Conservation (phyloP, 169 alveolate genomes). For the Plasmodium fragile region DNA sequence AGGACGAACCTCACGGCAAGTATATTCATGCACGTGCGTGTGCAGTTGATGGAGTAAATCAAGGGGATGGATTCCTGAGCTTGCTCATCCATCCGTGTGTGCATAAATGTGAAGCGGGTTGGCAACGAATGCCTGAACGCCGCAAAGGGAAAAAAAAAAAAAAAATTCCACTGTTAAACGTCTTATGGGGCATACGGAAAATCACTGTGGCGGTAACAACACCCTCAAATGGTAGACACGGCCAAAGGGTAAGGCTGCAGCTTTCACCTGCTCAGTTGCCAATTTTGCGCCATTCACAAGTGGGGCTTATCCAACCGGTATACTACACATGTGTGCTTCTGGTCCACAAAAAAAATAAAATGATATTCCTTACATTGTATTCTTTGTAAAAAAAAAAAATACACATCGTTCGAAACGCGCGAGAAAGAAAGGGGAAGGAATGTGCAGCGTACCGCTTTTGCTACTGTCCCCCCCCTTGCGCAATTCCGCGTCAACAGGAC, state of each 20-base stretch:
- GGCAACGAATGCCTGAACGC: not conserved
- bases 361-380: not conserved
- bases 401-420: not conserved
- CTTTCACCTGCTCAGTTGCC: not conserved
- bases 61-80: not conserved
- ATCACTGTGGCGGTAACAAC: not conserved
- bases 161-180: not conserved
- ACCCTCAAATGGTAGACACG: not conserved
- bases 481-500: not conserved
- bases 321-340: not conserved
- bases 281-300: not conserved
- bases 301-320: not conserved
- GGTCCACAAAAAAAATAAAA: not conserved
- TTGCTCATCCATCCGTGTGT: not conserved
- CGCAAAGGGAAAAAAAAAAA: not conserved
- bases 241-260: not conserved
- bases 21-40: not conserved
- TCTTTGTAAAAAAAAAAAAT: too few species aligned
- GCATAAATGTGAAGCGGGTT: not conserved
- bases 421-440: not conserved
- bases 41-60: not conserved
- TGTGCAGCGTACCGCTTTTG: not conserved
- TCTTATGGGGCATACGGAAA: not conserved
- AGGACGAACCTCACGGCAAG: not conserved
- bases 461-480: not conserved